Percentiles rank a stretch among this genome's conserved stretches.
phyloP scores from a whole-genome alignment of 2,329 filamentous ascomycete genomes.

The Rutstroemia sp. region DNA sequence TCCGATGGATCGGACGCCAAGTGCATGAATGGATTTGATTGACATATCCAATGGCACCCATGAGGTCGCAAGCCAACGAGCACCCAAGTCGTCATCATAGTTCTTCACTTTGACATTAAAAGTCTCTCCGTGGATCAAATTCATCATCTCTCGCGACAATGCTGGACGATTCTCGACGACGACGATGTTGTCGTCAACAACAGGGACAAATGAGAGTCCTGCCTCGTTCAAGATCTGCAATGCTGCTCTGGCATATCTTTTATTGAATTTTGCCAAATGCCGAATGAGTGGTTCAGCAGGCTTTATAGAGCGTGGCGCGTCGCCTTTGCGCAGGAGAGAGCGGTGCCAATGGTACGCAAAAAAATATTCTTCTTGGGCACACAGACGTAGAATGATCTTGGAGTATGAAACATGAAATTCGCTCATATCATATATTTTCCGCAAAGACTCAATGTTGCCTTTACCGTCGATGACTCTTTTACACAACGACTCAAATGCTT shows the following conservation, averaged over 20 bases:
- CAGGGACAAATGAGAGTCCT: conserved; percentile 19
- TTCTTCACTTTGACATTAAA: conserved; percentile 33
- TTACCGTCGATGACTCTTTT: conserved; percentile 18
- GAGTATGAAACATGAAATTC: conserved; percentile 36
- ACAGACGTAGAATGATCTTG: conserved; percentile 34
- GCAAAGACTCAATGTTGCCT: conserved; percentile 31
- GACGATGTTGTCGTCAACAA: conserved; percentile 7
- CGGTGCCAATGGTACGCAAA: conserved; percentile 39
- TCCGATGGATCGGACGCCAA: conserved; percentile 67
- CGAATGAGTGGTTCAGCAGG: conserved; percentile 35
- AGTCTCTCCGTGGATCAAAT: conserved; percentile 25
- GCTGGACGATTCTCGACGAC: conserved; percentile 11
- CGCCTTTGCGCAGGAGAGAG: conserved; percentile 34
- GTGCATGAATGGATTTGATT: conserved; percentile 59
- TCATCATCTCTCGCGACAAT: conserved; percentile 29
- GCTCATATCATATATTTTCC: conserved; percentile 34
- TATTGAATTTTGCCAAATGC: conserved; percentile 31
- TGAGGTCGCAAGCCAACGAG: conserved; percentile 73
- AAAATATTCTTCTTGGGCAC: conserved; percentile 30
- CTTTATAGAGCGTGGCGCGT: conserved; percentile 34
- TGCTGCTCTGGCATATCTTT: conserved; percentile 19
- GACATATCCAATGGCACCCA: conserved; percentile 68
- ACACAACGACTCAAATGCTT: conserved; percentile 31
- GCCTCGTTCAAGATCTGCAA: conserved; percentile 21
- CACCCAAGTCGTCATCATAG: conserved; percentile 63